Conservation (phyloP, 306 rosid genomes). For the Ceratonia siliqua region DNA sequence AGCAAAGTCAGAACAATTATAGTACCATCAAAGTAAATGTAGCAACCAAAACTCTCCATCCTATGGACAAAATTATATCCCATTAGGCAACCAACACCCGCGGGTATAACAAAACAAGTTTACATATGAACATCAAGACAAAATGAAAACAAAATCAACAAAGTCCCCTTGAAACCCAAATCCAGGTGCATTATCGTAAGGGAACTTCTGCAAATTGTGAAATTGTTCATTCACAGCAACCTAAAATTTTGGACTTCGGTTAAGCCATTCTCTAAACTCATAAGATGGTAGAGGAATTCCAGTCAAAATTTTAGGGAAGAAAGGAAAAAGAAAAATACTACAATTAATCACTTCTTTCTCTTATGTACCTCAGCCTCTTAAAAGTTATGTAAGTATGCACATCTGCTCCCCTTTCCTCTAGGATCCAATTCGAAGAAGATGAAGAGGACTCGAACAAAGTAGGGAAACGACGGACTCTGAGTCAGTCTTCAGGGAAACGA, state of each 20-base stretch:
- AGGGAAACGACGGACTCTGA: too few relatives aligned
- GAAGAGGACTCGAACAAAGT: too few relatives aligned
- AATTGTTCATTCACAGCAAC: constrained; percentile 34
- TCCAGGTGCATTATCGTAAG: constrained; percentile 11
- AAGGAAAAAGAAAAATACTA: background rate
- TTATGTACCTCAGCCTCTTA: constrained; percentile 41
- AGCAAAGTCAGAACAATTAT: background rate
- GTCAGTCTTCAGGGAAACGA: too few relatives aligned
- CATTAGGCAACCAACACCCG: background rate
- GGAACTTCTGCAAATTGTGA: constrained; percentile 41
- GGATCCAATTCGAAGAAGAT: too few relatives aligned
- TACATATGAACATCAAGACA: constrained; percentile 32
- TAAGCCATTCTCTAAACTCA: constrained; percentile 35
- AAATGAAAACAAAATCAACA: constrained; percentile 32
- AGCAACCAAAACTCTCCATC: background rate
- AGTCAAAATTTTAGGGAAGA: constrained; percentile 33
- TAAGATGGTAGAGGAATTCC: constrained; percentile 39
- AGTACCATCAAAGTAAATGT: background rate
- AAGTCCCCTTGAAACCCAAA: constrained; percentile 34
- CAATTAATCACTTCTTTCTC: constrained; percentile 39
- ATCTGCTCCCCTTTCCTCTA: too few relatives aligned
- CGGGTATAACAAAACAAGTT: background rate
- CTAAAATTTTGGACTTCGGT: constrained; percentile 57
- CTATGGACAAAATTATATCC: constrained; percentile 26
- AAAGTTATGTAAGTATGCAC: constrained; percentile 46